Conservation (phyloP, 2,329 filamentous ascomycete species). For the Penicillium sp. region DNA sequence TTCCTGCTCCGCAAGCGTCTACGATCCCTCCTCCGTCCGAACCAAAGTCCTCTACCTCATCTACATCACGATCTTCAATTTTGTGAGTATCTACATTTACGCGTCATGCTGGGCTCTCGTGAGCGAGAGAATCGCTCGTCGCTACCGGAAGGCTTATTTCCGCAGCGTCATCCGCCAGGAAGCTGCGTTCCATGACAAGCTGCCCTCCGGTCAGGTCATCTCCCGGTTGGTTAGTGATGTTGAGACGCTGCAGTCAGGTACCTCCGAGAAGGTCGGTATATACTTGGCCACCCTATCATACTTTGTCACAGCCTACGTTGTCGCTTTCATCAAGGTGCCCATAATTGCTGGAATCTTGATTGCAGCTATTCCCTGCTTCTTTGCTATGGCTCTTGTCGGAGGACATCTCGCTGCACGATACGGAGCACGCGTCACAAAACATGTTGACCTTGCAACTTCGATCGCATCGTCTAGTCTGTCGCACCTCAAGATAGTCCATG, state of each 20-base stretch:
- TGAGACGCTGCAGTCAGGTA: conserved; percentile 65
- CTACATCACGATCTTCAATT: conserved; percentile 64
- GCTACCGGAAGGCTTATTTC: conserved; percentile 63
- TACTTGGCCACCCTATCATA: conserved; percentile 64
- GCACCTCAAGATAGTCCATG: conserved; percentile 63
- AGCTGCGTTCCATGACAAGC: conserved; percentile 63
- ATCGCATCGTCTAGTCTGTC: conserved; percentile 63
- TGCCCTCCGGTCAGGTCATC: conserved; percentile 63
- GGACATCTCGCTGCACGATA: conserved; percentile 56
- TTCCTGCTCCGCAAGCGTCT: conserved; percentile 20
- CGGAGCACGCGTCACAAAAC: conserved; percentile 50
- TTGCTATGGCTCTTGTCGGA: conserved; percentile 59
- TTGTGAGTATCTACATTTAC: conserved; percentile 65
- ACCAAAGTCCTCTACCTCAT: conserved; percentile 62
- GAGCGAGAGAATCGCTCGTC: conserved; percentile 63
- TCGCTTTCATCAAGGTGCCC: conserved; percentile 66
- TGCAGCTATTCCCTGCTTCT: conserved; percentile 62
- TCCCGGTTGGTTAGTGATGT: conserved; percentile 66
- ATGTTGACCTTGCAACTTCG: conserved; percentile 59
- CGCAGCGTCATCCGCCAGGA: conserved; percentile 61
- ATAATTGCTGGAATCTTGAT: conserved; percentile 65
- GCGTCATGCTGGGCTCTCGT: conserved; percentile 64
- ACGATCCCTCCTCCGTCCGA: conserved; percentile 21
- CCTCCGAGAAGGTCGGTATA: conserved; percentile 70
- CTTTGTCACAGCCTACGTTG: conserved; percentile 66